Evolutionary conservation across 305 asterid species (phyloP).

Genomic region (Withania somnifera): DNA sequence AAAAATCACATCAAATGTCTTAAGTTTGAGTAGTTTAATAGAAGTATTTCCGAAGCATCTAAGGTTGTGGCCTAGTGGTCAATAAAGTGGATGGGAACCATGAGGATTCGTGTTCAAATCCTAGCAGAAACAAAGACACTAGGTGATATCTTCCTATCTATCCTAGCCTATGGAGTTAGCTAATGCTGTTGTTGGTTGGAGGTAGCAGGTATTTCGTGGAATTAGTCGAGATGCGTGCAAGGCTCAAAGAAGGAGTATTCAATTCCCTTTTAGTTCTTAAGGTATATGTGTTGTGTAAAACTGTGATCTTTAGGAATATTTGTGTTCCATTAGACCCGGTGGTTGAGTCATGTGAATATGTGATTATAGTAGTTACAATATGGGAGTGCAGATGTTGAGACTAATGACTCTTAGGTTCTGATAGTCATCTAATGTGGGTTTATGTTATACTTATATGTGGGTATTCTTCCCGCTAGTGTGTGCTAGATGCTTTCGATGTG

Average conservation of each 20-base stretch:
- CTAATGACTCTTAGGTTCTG: background rate
- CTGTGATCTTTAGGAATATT: background rate
- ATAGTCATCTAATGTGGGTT: background rate
- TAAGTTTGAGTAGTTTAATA: background rate
- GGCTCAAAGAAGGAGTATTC: background rate
- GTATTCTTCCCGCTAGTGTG: background rate
- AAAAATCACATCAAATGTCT: background rate
- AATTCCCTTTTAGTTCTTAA: background rate
- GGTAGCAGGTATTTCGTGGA: too few species aligned
- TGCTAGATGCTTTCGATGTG: background rate
- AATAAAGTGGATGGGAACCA: too few species aligned
- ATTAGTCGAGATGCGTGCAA: too few species aligned
- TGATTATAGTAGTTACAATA: background rate
- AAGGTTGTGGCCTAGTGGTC: too few species aligned
- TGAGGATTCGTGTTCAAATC: too few species aligned
- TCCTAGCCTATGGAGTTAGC: too few species aligned
- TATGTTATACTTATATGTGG: background rate
- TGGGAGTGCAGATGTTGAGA: background rate
- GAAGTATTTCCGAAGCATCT: too few species aligned
- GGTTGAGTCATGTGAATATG: background rate
- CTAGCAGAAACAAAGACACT: too few species aligned
- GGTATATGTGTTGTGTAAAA: background rate
- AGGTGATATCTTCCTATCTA: too few species aligned
- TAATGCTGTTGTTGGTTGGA: too few species aligned
- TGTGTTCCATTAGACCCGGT: background rate